Conservation (phyloP, 2,329 filamentous ascomycete genomes). For the Diaporthe citri region DNA sequence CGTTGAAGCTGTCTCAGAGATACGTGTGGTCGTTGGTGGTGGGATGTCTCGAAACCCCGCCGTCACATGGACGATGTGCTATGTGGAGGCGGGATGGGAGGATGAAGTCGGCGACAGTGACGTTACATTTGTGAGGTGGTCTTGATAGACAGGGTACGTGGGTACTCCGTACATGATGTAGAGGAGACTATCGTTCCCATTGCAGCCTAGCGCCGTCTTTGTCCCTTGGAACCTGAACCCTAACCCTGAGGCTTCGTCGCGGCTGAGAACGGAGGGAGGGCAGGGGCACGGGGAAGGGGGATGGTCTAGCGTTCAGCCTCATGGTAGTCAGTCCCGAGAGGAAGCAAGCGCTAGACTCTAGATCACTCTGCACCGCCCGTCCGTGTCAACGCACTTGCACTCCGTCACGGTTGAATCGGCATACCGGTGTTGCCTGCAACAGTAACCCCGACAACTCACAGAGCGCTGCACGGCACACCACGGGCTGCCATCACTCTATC, state of each 20-base stretch:
- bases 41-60: constrained; percentile 16
- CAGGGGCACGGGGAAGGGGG: not conserved
- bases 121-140: constrained; percentile 34
- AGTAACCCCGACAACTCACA: not conserved
- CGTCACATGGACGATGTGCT: constrained; percentile 10
- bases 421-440: not conserved
- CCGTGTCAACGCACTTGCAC: not conserved
- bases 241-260: not conserved
- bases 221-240: not conserved
- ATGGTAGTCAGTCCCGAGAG: not conserved
- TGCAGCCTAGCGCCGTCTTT: not conserved
- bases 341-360: constrained; percentile 10
- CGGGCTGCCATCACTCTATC: not conserved
- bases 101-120: constrained; percentile 13
- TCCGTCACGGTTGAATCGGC: not conserved
- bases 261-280: too few relatives aligned
- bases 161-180: not conserved
- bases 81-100: constrained; percentile 19
- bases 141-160: not conserved
- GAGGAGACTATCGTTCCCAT: not conserved
- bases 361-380: not conserved
- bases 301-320: constrained; percentile 6
- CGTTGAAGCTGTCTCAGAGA: constrained; percentile 37
- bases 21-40: constrained; percentile 35
- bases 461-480: not conserved